A percentile compares a stretch with the other conserved stretches of the same genome.
These are phyloP conservation scores for Plasmodium vivax DNA, from an alignment of 169 alveolate genomes.

Conservation along the genomic window DNA sequence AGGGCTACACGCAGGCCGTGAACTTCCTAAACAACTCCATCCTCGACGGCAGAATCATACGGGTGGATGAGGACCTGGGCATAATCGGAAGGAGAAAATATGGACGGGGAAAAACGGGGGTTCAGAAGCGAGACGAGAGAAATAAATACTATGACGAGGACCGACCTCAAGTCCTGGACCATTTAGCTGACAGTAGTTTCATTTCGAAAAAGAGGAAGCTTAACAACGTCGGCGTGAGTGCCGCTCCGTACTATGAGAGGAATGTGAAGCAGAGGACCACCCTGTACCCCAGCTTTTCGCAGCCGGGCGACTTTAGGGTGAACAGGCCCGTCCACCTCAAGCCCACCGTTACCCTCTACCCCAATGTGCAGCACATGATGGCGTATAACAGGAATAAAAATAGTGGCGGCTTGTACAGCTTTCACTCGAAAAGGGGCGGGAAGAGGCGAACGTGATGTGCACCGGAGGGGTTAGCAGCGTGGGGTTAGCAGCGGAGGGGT, in stretches of 20 bases:
- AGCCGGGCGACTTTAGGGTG: neutral
- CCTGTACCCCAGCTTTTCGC: neutral
- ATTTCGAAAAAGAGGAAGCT: constrained; percentile 46
- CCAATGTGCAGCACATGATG: constrained; percentile 61
- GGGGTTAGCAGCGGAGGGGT: no score
- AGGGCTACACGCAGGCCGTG: constrained; percentile 80
- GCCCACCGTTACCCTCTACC: constrained; percentile 45
- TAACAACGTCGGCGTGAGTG: neutral
- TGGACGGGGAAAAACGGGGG: constrained; percentile 84
- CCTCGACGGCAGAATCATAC: constrained; percentile 83
- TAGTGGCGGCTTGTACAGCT: constrained; percentile 3
- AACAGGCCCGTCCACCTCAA: neutral
- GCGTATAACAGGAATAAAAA: neutral
- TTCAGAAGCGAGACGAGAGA: constrained; percentile 84
- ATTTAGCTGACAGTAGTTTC: constrained; percentile 8
- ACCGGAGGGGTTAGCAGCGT: no score
- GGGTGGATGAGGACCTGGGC: constrained; percentile 86
- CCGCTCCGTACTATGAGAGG: constrained; percentile 30
- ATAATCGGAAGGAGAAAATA: constrained; percentile 80
- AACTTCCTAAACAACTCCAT: constrained; percentile 81
- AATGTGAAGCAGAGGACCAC: constrained; percentile 31
- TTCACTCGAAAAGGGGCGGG: constrained; percentile 14
- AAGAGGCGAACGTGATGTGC: neutral
- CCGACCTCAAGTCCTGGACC: constrained; percentile 49
- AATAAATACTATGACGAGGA: constrained; percentile 64